Evolutionary conservation across 2,329 filamentous ascomycete genomes (phyloP).

Genomic region (Alternaria dauci): DNA sequence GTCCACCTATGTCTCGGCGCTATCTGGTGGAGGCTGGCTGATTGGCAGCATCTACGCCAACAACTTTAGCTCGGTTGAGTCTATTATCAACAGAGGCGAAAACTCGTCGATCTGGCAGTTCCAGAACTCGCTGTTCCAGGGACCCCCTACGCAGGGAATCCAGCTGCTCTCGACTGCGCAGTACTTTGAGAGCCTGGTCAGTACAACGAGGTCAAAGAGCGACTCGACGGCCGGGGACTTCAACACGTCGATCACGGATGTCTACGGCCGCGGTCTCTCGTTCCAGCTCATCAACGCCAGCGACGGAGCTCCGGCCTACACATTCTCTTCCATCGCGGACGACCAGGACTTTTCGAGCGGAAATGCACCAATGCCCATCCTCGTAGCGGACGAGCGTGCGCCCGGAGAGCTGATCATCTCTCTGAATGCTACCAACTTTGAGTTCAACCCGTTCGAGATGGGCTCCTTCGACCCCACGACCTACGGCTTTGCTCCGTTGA

Average conservation of each 20-base stretch:
- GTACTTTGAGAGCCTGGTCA: constrained; percentile 69
- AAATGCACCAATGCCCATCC: constrained; percentile 74
- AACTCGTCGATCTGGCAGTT: constrained; percentile 69
- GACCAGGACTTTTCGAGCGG: constrained; percentile 69
- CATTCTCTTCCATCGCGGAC: constrained; percentile 80
- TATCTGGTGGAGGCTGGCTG: constrained; percentile 86
- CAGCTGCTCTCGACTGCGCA: constrained; percentile 64
- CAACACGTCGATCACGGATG: constrained; percentile 79
- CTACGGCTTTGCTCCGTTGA: constrained; percentile 73
- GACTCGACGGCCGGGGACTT: constrained; percentile 68
- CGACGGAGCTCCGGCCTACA: constrained; percentile 77
- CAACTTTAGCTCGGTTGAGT: constrained; percentile 76
- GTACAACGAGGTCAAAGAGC: constrained; percentile 67
- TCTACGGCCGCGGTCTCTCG: constrained; percentile 84
- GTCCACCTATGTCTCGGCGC: constrained; percentile 79
- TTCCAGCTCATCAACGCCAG: constrained; percentile 83
- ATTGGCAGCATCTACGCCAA: constrained; percentile 80
- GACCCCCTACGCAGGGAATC: constrained; percentile 60
- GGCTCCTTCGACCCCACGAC: constrained; percentile 78
- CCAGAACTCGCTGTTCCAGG: constrained; percentile 67
- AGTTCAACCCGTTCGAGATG: constrained; percentile 82
- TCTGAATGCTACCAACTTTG: constrained; percentile 77
- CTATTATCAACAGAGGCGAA: constrained; percentile 59
- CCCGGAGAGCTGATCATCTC: constrained; percentile 69
- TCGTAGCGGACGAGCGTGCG: constrained; percentile 73